A percentile compares a stretch with the other conserved stretches of the same genome.
Conservation (phyloP, 2,329 filamentous ascomycete genomes). For the Aureobasidium sp. region DNA sequence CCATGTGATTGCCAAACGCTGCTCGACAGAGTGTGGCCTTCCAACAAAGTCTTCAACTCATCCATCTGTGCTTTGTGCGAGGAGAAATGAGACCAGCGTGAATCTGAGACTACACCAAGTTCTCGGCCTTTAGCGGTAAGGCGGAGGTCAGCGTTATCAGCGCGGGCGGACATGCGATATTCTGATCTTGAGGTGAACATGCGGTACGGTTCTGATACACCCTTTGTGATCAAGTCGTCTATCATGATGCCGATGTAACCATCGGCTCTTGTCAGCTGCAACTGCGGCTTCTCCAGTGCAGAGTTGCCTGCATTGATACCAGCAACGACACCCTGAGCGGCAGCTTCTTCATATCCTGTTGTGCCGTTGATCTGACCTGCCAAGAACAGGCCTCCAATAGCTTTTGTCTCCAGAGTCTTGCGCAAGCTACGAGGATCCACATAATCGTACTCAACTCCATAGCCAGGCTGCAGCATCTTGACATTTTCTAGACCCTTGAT, state of each 20-base stretch:
- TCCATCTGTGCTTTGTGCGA: constrained; percentile 61
- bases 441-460: constrained; percentile 98
- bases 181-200: constrained; percentile 98
- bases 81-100: constrained; percentile 65
- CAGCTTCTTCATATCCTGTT: constrained; percentile 95
- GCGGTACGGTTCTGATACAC: constrained; percentile 91
- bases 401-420: constrained; percentile 89
- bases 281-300: constrained; percentile 56
- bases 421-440: constrained; percentile 85
- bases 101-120: constrained; percentile 71
- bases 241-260: constrained; percentile 99
- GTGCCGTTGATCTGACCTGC: constrained; percentile 98
- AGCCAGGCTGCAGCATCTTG: constrained; percentile 87
- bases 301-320: constrained; percentile 90
- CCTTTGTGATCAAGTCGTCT: constrained; percentile 93
- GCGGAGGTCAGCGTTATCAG: constrained; percentile 88
- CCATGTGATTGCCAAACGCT: constrained; percentile 63
- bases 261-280: constrained; percentile 72
- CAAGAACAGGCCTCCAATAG: constrained; percentile 79
- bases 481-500: constrained; percentile 84
- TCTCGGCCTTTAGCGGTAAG: constrained; percentile 71
- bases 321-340: constrained; percentile 84
- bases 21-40: constrained; percentile 51
- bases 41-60: constrained; percentile 57
- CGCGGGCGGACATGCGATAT: constrained; percentile 84